A percentile compares a stretch with the other conserved stretches of the same genome.
phyloP scores from a whole-genome alignment of 225 moss, liverwort and hornwort species.

The Asterella californica region DNA sequence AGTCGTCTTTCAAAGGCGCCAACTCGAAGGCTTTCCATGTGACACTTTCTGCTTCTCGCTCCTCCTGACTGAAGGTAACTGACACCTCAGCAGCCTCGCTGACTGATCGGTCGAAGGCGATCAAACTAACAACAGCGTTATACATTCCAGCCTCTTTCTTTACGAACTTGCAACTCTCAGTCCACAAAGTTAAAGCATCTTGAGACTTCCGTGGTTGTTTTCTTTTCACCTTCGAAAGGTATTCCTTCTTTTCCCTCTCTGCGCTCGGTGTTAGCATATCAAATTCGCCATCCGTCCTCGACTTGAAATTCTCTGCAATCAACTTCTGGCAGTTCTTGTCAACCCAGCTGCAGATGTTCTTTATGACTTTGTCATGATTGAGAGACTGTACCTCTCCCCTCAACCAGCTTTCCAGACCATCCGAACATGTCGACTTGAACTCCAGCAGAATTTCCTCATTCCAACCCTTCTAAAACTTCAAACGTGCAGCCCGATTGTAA shows the following conservation, averaged over 20 bases:
- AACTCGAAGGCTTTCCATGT: slow-evolving; percentile 37
- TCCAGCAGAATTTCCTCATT: no score
- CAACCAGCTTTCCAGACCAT: neutral
- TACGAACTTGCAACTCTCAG: neutral
- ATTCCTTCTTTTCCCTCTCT: neutral
- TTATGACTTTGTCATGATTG: neutral
- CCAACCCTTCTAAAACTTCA: neutral
- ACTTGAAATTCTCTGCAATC: slow-evolving; percentile 12
- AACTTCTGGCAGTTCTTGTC: neutral
- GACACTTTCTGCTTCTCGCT: slow-evolving; percentile 27
- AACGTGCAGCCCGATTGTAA: neutral
- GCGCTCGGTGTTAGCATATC: neutral
- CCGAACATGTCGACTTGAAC: neutral
- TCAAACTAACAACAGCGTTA: neutral
- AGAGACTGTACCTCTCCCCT: no score
- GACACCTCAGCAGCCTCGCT: neutral
- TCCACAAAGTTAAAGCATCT: neutral
- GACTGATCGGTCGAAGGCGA: no score
- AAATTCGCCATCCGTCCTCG: no score
- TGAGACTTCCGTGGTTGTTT: neutral
- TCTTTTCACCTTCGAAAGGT: neutral
- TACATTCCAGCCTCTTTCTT: neutral
- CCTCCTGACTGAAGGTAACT: neutral
- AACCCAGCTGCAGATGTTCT: slow-evolving; percentile 6
- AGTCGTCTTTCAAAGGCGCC: slow-evolving; percentile 38